phyloP scores from a whole-genome alignment of 805 yeast genomes.

The Starmerella stigmatis region DNA sequence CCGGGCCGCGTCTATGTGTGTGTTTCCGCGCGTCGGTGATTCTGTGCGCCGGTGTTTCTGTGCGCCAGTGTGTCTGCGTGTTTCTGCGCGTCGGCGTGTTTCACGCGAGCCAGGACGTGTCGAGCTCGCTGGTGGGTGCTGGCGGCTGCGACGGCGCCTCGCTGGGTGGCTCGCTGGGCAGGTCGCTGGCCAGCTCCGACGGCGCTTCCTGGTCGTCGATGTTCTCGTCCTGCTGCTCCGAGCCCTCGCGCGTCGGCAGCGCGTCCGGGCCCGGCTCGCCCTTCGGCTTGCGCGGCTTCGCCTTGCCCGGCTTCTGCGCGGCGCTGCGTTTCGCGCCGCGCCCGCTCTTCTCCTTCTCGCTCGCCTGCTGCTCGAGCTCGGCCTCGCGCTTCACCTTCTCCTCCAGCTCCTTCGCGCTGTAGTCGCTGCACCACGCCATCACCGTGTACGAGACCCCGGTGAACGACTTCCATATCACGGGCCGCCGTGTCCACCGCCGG shows the following conservation, averaged over 20 bases:
- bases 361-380: constrained; percentile 7
- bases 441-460: constrained; percentile 37
- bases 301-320: background rate
- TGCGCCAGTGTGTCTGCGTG: too few species aligned
- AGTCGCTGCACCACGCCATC: constrained; percentile 35
- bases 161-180: constrained; percentile 5
- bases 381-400: constrained; percentile 4
- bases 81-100: too few species aligned
- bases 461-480: constrained; percentile 35
- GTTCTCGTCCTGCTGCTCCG: background rate
- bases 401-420: constrained; percentile 12
- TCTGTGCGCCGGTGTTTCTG: too few species aligned
- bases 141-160: constrained; percentile 4
- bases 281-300: constrained; percentile 5
- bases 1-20: too few species aligned
- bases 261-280: background rate
- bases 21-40: too few species aligned
- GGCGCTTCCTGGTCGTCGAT: background rate
- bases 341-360: background rate
- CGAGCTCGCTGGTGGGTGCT: constrained; percentile 8
- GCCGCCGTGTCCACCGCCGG: constrained; percentile 38
- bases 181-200: background rate
- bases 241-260: constrained; percentile 1
- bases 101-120: too few species aligned
- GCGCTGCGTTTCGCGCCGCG: background rate